phyloP scores from a whole-genome alignment of 176 grass and related monocot species.

The Avena sativa region DNA sequence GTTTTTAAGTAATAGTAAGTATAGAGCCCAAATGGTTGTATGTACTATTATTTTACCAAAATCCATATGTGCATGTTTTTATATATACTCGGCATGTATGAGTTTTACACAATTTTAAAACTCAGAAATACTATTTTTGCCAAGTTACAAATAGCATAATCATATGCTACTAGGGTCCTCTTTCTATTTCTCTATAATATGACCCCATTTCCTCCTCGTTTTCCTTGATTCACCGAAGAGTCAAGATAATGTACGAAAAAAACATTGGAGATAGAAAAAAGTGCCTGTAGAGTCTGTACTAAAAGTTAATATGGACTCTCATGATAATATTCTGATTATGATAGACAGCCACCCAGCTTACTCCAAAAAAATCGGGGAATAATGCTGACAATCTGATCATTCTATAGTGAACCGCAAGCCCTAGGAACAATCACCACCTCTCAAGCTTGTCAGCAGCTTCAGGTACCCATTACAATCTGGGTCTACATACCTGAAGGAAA shows the following conservation, averaged over 20 bases:
- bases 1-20: too few species aligned
- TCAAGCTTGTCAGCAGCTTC: constrained; percentile 75
- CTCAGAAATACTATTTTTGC: too few species aligned
- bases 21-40: too few species aligned
- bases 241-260: neutral
- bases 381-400: neutral
- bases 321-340: neutral
- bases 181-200: too few species aligned
- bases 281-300: neutral
- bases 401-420: neutral
- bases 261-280: neutral
- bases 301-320: neutral
- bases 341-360: neutral
- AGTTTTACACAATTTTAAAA: too few species aligned
- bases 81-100: too few species aligned
- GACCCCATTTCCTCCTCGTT: neutral
- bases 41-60: too few species aligned
- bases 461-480: constrained; percentile 73
- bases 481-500: constrained; percentile 66
- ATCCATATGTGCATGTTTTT: too few species aligned
- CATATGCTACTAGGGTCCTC: too few species aligned
- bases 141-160: too few species aligned
- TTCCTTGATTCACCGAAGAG: neutral
- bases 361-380: neutral
- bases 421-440: constrained; percentile 83